These are phyloP conservation scores for Solanum clarkiae DNA, from an alignment of 257 asterid genomes.

Conservation along the genomic window DNA sequence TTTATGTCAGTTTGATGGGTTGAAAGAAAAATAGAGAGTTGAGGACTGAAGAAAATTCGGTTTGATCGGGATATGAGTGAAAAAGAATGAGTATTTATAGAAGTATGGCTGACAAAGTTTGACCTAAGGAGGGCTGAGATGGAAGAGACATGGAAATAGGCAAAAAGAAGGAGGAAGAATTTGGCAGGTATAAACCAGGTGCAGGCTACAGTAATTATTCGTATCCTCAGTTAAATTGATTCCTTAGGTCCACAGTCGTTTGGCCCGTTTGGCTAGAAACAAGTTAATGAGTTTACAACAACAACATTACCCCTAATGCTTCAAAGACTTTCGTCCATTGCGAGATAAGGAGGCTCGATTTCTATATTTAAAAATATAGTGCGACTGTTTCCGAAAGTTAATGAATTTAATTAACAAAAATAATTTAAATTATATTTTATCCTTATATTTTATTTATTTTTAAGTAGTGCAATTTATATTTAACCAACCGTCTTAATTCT, in stretches of 20 bases:
- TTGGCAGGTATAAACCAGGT: neutral
- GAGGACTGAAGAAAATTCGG: neutral
- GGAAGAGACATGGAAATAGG: neutral
- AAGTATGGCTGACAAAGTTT: neutral
- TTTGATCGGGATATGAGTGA: neutral
- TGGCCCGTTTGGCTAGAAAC: no score
- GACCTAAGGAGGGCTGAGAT: neutral
- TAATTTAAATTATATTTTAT: no score
- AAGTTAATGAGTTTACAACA: no score
- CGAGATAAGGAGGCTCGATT: no score
- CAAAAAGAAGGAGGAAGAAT: neutral
- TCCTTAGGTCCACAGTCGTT: neutral
- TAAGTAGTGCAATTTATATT: no score
- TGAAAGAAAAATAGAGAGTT: neutral
- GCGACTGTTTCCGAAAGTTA: no score
- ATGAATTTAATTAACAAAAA: no score
- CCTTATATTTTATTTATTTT: no score
- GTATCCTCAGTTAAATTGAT: neutral
- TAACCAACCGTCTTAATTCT: neutral
- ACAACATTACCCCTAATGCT: no score
- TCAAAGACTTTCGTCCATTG: no score
- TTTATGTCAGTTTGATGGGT: neutral
- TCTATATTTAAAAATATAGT: no score
- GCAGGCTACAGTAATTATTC: neutral
- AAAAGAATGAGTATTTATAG: neutral